A percentile compares a stretch with the other conserved stretches of the same genome.
Evolutionary conservation across 2,329 filamentous ascomycete genomes (phyloP).

Genomic region (Xylaria sp.): DNA sequence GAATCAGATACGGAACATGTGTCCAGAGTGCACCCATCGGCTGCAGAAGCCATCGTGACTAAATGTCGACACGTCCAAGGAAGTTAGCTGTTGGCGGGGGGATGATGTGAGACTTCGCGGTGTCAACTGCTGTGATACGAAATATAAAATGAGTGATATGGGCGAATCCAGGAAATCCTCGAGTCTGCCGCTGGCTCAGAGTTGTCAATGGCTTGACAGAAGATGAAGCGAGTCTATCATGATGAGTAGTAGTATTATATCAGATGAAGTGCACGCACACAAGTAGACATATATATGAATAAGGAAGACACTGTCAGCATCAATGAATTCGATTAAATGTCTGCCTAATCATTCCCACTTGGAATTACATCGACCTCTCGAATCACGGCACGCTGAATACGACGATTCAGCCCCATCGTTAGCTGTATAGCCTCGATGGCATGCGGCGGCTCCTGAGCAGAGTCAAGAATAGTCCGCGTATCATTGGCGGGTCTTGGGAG

Average conservation of each 20-base stretch:
- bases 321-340: not conserved
- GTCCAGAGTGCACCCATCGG: constrained; percentile 16
- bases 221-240: too few relatives aligned
- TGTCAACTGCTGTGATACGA: too few relatives aligned
- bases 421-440: not conserved
- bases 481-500: not conserved
- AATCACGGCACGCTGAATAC: not conserved
- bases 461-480: constrained; percentile 5
- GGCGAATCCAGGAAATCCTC: not conserved
- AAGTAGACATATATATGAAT: not conserved
- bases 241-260: too few relatives aligned
- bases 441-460: not conserved
- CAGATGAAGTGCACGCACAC: too few relatives aligned
- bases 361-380: not conserved
- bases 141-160: too few relatives aligned
- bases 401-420: not conserved
- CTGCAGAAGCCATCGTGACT: not conserved
- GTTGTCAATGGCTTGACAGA: not conserved
- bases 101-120: not conserved
- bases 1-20: constrained; percentile 21
- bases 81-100: too few relatives aligned
- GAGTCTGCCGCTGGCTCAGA: too few relatives aligned
- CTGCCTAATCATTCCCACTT: not conserved
- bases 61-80: not conserved
- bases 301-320: too few relatives aligned